Percentiles rank a stretch among this genome's conserved stretches.
These are phyloP conservation scores for Tetrapisispora namnaoensis DNA, from an alignment of 805 yeast genomes.

Conservation along the genomic window DNA sequence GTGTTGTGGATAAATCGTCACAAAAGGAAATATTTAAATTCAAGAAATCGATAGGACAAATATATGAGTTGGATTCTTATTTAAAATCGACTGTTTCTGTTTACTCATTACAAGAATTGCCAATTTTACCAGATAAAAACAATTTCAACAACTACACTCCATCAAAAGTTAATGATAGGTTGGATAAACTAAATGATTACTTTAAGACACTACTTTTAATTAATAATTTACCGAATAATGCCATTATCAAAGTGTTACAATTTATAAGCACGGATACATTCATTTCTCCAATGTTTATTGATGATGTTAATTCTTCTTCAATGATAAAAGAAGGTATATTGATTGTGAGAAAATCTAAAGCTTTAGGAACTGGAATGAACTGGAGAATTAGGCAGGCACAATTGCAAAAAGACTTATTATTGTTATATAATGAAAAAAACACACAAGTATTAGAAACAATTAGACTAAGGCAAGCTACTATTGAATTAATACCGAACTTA, in stretches of 20 bases:
- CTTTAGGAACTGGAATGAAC: conserved; percentile 42
- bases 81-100: conserved; percentile 41
- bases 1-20: conserved; percentile 52
- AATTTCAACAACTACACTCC: conserved; percentile 50
- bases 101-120: conserved; percentile 40
- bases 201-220: conserved; percentile 46
- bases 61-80: conserved; percentile 51
- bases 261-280: conserved; percentile 62
- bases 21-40: conserved; percentile 67
- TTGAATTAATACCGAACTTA: conserved; percentile 31
- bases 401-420: conserved; percentile 48
- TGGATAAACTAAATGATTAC: conserved; percentile 46
- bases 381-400: conserved; percentile 70
- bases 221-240: conserved; percentile 48
- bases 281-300: conserved; percentile 44
- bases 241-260: conserved; percentile 45
- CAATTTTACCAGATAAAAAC: conserved; percentile 50
- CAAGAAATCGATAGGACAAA: conserved; percentile 49
- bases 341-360: conserved; percentile 46
- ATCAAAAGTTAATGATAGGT: conserved; percentile 51
- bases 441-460: conserved; percentile 37
- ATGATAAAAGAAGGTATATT: conserved; percentile 49
- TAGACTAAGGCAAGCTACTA: conserved; percentile 26
- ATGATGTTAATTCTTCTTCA: conserved; percentile 31
- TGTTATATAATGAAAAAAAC: conserved; percentile 45